A percentile compares a stretch with the other conserved stretches of the same genome.
Evolutionary conservation across 768 basidiomycete species (phyloP).

Genomic region (Tricholoma hemisulphureum): DNA sequence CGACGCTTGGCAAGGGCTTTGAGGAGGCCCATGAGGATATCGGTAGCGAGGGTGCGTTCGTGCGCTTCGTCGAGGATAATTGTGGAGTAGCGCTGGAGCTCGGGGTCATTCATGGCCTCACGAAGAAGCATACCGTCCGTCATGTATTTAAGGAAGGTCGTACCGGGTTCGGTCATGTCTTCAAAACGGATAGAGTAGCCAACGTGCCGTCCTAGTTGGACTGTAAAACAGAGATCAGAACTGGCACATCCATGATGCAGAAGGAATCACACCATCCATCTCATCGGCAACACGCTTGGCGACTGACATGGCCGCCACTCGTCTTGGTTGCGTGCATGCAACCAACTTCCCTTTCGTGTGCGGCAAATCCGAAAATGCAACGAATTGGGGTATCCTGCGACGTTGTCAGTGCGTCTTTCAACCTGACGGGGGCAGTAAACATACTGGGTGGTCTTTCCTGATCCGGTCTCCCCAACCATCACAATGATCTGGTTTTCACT

Average conservation of each 20-base stretch:
- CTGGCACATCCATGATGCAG: not conserved
- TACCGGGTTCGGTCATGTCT: constrained; percentile 87
- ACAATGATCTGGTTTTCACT: constrained; percentile 80
- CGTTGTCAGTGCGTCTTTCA: constrained; percentile 10
- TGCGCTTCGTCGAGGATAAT: constrained; percentile 99
- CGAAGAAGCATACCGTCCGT: constrained; percentile 99
- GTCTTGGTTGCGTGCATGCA: constrained; percentile 94
- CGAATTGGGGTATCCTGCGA: constrained; percentile 91
- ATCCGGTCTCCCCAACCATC: constrained; percentile 93
- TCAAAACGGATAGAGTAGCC: constrained; percentile 99
- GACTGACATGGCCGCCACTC: constrained; percentile 97
- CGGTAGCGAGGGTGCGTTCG: constrained; percentile 95
- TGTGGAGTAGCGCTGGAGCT: constrained; percentile 86
- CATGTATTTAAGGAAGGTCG: constrained; percentile 98
- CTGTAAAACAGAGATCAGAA: constrained; percentile 39
- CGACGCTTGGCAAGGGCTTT: constrained; percentile 81
- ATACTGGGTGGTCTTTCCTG: constrained; percentile 95
- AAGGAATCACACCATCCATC: constrained; percentile 79
- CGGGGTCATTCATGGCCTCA: constrained; percentile 96
- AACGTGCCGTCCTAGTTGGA: constrained; percentile 90
- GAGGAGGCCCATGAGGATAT: constrained; percentile 96
- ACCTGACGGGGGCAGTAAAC: not conserved
- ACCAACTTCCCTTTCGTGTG: constrained; percentile 88
- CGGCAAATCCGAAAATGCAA: constrained; percentile 89
- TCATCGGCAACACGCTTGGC: constrained; percentile 99